Percentiles rank a stretch among this genome's conserved stretches.
These are phyloP conservation scores for Pterocarpus santalinus DNA, from an alignment of 306 rosid species.

Conservation along the genomic window DNA sequence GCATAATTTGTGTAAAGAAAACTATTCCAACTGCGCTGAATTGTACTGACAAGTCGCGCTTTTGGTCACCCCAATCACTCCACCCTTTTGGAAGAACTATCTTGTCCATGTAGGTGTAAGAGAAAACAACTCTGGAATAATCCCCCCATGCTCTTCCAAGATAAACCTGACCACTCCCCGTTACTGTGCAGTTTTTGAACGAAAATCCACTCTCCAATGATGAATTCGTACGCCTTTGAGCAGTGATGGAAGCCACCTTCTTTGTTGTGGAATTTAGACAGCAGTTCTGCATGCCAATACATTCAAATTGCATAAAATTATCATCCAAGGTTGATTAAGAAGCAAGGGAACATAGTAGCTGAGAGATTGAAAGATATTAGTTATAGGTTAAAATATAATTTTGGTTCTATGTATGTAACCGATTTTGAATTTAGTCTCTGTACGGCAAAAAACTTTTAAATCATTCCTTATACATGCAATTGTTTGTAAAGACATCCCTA, in stretches of 20 bases:
- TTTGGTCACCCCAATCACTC: slow-evolving; percentile 78
- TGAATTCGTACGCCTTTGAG: slow-evolving; percentile 66
- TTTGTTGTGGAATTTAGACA: slow-evolving; percentile 61
- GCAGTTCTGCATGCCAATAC: slow-evolving; percentile 58
- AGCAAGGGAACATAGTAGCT: too few relatives aligned
- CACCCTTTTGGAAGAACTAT: slow-evolving; percentile 70
- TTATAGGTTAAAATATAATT: too few relatives aligned
- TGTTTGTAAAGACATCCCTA: too few relatives aligned
- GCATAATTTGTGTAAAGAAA: background rate
- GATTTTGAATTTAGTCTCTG: too few relatives aligned
- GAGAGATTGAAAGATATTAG: too few relatives aligned
- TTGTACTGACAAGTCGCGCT: slow-evolving; percentile 63
- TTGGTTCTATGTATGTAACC: too few relatives aligned
- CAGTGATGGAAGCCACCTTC: slow-evolving; percentile 73
- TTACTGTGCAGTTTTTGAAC: slow-evolving; percentile 59
- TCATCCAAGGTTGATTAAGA: too few relatives aligned
- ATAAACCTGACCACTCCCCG: slow-evolving; percentile 70
- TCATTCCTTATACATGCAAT: too few relatives aligned
- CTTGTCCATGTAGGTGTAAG: slow-evolving; percentile 74
- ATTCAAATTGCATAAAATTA: background rate
- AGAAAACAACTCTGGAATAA: slow-evolving; percentile 78
- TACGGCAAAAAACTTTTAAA: too few relatives aligned
- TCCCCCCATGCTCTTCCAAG: slow-evolving; percentile 91
- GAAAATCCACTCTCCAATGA: slow-evolving; percentile 80
- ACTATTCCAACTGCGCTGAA: background rate